Conservation (phyloP, 2,329 filamentous ascomycete species). For the Ceratocystis destructans region DNA sequence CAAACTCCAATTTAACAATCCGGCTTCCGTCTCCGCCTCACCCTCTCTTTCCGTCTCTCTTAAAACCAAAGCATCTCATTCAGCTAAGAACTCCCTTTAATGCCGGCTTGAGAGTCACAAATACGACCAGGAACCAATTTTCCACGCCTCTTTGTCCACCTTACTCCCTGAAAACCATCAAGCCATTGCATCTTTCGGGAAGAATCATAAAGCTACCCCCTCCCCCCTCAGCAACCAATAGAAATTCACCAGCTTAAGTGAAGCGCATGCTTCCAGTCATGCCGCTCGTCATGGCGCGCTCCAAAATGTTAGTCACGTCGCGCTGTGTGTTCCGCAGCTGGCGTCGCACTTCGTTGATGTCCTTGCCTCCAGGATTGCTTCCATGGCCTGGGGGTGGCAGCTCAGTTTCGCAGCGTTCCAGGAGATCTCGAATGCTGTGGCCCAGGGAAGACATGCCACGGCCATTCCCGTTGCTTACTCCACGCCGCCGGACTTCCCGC, state of each 20-base stretch:
- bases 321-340: constrained; percentile 32
- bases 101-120: neutral
- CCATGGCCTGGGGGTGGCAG: constrained; percentile 30
- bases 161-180: neutral
- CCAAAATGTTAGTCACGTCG: constrained; percentile 33
- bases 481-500: constrained; percentile 34
- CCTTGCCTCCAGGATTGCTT: constrained; percentile 33
- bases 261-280: constrained; percentile 34
- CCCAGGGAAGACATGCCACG: constrained; percentile 21
- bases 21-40: neutral
- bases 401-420: constrained; percentile 37
- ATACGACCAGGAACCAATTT: neutral
- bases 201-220: neutral
- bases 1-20: neutral
- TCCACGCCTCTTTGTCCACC: neutral
- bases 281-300: constrained; percentile 25
- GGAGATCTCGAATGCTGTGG: constrained; percentile 36
- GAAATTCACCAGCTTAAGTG: constrained; percentile 26
- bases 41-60: neutral
- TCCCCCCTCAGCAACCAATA: neutral
- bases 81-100: neutral
- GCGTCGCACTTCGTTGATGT: constrained; percentile 32
- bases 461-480: constrained; percentile 27
- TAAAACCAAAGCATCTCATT: neutral
- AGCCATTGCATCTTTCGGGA: neutral